Conservation (phyloP, 225 moss, liverwort and hornwort species). For the Pseudoscleropodium purum region DNA sequence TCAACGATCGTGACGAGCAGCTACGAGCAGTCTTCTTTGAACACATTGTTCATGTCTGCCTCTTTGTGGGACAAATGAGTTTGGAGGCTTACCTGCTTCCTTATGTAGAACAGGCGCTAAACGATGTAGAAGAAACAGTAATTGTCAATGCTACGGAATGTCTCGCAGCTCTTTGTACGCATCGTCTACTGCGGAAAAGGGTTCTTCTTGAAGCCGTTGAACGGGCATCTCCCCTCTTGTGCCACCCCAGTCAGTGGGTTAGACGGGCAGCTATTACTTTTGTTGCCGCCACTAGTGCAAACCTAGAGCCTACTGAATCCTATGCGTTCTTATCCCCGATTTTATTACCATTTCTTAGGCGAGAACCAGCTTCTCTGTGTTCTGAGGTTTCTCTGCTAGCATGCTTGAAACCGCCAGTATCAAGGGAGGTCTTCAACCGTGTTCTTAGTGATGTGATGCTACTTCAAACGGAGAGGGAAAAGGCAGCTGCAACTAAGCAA, state of each 20-base stretch:
- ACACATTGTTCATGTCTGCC: slow-evolving; percentile 92
- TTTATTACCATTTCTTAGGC: slow-evolving; percentile 77
- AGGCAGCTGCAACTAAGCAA: slow-evolving; percentile 44
- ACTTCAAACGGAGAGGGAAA: slow-evolving; percentile 72
- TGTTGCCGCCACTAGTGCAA: slow-evolving; percentile 83
- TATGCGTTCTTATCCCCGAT: slow-evolving; percentile 85
- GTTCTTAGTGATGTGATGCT: slow-evolving; percentile 80
- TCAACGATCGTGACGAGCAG: slow-evolving; percentile 99
- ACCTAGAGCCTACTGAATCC: slow-evolving; percentile 73
- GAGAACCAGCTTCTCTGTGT: slow-evolving; percentile 84
- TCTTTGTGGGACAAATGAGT: slow-evolving; percentile 95
- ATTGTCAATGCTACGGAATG: slow-evolving; percentile 94
- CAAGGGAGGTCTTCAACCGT: slow-evolving; percentile 92
- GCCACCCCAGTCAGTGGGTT: slow-evolving; percentile 99
- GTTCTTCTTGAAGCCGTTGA: slow-evolving; percentile 78
- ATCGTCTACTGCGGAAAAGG: slow-evolving; percentile 76
- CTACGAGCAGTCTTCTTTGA: slow-evolving; percentile 95
- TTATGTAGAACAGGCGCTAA: slow-evolving; percentile 91
- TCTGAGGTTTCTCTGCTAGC: slow-evolving; percentile 74
- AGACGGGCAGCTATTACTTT: slow-evolving; percentile 92
- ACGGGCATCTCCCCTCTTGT: slow-evolving; percentile 85
- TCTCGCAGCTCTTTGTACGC: slow-evolving; percentile 82
- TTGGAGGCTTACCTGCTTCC: slow-evolving; percentile 90
- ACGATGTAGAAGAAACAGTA: slow-evolving; percentile 98
- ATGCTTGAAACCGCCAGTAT: slow-evolving; percentile 94